These are phyloP conservation scores for Tylopilus plumbeoviolaceoides DNA, from an alignment of 768 basidiomycete genomes.

Conservation along the genomic window DNA sequence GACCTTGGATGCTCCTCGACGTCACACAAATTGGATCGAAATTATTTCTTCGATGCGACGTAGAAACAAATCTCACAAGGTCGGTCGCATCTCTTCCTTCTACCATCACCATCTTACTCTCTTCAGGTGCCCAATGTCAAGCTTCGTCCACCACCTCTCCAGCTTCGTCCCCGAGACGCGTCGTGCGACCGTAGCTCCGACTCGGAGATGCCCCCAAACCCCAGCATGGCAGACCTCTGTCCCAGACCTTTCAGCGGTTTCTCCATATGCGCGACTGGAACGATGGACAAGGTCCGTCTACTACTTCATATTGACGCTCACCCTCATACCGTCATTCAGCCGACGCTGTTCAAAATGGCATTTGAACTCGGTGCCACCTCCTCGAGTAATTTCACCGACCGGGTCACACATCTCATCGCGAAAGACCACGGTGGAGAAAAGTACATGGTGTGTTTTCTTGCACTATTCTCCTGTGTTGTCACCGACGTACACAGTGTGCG, in stretches of 20 bases:
- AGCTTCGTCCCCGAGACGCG: constrained; percentile 26
- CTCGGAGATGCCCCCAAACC: constrained; percentile 46
- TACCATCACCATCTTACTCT: background rate
- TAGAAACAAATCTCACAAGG: constrained; percentile 67
- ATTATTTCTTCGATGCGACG: constrained; percentile 39
- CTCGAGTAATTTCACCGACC: constrained; percentile 72
- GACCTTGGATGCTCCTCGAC: background rate
- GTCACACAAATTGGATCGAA: background rate
- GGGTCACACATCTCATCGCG: constrained; percentile 86
- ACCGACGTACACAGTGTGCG: constrained; percentile 57
- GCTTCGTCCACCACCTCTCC: constrained; percentile 58
- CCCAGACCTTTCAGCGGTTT: constrained; percentile 67
- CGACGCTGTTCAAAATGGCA: constrained; percentile 69
- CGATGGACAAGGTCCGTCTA: constrained; percentile 66
- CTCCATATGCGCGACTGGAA: constrained; percentile 71
- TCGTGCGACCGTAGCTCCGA: constrained; percentile 42
- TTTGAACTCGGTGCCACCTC: constrained; percentile 74
- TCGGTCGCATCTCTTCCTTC: constrained; percentile 11
- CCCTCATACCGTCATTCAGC: constrained; percentile 36
- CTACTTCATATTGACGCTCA: constrained; percentile 3
- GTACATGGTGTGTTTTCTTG: constrained; percentile 53
- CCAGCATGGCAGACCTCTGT: constrained; percentile 44
- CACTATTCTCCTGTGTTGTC: background rate
- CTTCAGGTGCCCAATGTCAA: constrained; percentile 78
- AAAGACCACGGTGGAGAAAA: constrained; percentile 79